Base-by-base conservation (phyloP, 2,329 filamentous ascomycete genomes). In the Bipolaris victoriae region DNA sequence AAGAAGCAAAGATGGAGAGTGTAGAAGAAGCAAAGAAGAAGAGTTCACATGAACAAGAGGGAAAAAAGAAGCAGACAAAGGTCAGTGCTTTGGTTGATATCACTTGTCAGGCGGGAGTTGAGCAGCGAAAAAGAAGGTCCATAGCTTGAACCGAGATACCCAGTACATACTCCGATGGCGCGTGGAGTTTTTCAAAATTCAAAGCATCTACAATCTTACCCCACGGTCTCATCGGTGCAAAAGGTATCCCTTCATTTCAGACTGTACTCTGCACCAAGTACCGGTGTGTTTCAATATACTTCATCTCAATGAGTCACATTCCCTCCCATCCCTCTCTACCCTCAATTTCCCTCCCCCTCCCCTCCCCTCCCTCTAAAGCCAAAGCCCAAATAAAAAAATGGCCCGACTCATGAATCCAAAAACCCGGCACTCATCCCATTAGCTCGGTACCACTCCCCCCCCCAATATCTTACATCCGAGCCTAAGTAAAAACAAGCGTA, bases 71-170 rank as follows among this genome's bases (percentile, higher is more conserved):
- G 44, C 35, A 13, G 44, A 54, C 26, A 49, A 57, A 65, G 52
- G 58, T 60, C 43, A 61, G 57, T 61, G 53, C 58, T 49, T 43
- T 49, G 50, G 49, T 47, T 33, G 40, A 35, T 55, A 43, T 50
- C 55, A 56, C 55, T 43, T 51, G 33, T 39, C 49, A 45, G 39
- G 49, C 46, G 46, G 49, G 54, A 53, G 56, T 56, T 57, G 56
- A 60, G 59, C 51, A 60, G 44, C 15, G 7, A 37, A 37, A 37
- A 24, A 55, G 49, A 49, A 56, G 46, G 49, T 55, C 52, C 49
- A 57, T 60, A 63, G 62, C 52, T 62, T 57, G 52, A 52, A 55
- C 49, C 49, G 43, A 62, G 63, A 65, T 65, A 65, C 61, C 63
- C 63, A 52, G 50, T 51, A 47, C 29, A 11, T 11, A 31, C 48